phyloP scores from a whole-genome alignment of 73 alveolate genomes.

The Symbiodinium pilosum region DNA sequence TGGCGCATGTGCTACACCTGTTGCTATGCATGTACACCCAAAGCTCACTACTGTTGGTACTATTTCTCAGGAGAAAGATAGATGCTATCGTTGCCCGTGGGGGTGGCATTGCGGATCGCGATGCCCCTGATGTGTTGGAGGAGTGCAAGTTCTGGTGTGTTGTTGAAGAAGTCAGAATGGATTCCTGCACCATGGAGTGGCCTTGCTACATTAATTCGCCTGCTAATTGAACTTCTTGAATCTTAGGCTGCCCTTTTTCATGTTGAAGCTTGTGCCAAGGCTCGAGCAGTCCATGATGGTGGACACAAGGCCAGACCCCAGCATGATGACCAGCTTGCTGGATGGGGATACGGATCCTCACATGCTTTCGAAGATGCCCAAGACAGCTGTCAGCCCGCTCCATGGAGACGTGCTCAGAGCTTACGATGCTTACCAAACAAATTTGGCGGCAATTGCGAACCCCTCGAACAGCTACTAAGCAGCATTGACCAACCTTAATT shows the following conservation, averaged over 20 bases:
- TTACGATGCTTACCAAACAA: not conserved
- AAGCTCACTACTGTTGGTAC: not conserved
- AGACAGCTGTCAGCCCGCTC: not conserved
- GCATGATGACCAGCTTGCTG: not conserved
- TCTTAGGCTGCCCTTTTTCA: too few species aligned
- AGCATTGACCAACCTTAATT: not conserved
- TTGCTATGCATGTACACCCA: not conserved
- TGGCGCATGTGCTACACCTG: not conserved
- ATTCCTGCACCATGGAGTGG: too few species aligned
- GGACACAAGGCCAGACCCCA: too few species aligned
- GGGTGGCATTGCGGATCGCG: not conserved
- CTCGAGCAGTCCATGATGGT: not conserved
- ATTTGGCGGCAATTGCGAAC: not conserved
- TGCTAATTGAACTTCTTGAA: too few species aligned
- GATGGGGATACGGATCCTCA: not conserved
- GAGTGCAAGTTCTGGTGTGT: not conserved
- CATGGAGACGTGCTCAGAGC: not conserved
- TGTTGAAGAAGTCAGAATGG: not conserved
- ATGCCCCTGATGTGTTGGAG: not conserved
- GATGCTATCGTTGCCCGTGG: not conserved
- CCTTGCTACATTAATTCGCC: too few species aligned
- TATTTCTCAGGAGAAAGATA: not conserved
- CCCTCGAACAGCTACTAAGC: not conserved
- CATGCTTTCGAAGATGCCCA: too few species aligned
- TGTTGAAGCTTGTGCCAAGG: not conserved